Conservation (phyloP, 352 stramenopile species). For the Globisporangium uncinulatum region DNA sequence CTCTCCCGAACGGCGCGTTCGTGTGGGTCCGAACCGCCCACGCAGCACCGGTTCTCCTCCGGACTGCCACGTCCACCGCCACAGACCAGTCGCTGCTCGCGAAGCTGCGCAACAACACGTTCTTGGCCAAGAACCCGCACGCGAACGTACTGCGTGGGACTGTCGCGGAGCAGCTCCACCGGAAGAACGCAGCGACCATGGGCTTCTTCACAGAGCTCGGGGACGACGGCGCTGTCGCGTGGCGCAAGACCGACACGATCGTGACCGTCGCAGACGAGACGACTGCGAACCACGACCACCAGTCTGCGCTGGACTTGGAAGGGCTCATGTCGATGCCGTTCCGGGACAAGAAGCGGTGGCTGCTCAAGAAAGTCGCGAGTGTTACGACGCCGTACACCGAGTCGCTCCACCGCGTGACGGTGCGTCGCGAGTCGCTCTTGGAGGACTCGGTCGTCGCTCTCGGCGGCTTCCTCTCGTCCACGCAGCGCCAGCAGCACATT, state of each 20-base stretch:
- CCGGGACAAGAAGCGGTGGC: conserved; percentile 72
- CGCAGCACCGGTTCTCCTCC: conserved; percentile 19
- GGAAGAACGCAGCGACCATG: conserved; percentile 72
- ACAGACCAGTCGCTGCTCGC: conserved; percentile 37
- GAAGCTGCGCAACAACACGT: conserved; percentile 57
- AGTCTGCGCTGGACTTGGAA: conserved; percentile 41
- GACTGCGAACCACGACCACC: no score
- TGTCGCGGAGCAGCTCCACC: conserved; percentile 58
- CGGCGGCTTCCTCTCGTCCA: conserved; percentile 21
- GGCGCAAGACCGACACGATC: conserved; percentile 45
- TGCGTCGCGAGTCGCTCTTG: conserved; percentile 50
- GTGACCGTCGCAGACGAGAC: conserved; percentile 18
- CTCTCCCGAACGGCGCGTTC: conserved; percentile 46
- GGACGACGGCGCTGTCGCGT: conserved; percentile 34
- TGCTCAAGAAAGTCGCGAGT: conserved; percentile 56
- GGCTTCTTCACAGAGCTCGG: conserved; percentile 61
- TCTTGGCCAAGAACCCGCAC: conserved; percentile 46
- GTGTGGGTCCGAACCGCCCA: conserved; percentile 56
- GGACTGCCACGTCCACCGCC: neutral
- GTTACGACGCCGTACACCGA: conserved; percentile 58
- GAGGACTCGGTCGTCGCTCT: conserved; percentile 62
- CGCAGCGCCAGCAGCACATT: conserved; percentile 48
- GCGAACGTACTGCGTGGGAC: conserved; percentile 32
- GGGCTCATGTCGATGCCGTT: conserved; percentile 64
- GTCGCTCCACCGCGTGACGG: conserved; percentile 49